A percentile compares a stretch with the other conserved stretches of the same genome.
These are phyloP conservation scores for Tuber umbilicatum DNA, from an alignment of 495 filamentous ascomycete genomes.

Conservation along the genomic window DNA sequence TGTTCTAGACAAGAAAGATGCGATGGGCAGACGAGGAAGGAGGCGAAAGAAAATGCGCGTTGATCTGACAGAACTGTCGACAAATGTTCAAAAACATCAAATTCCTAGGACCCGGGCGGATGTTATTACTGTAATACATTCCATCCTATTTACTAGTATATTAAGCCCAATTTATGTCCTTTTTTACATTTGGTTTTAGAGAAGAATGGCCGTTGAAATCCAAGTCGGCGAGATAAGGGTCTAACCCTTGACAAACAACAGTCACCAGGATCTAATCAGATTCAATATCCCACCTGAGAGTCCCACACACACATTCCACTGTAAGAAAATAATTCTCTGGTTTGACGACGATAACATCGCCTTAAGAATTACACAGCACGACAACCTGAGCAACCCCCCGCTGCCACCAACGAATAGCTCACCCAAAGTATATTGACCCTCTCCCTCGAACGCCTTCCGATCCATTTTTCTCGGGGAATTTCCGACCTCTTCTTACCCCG, in stretches of 20 bases:
- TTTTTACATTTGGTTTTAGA: background rate
- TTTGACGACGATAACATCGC: constrained; percentile 13
- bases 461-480: background rate
- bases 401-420: constrained; percentile 18
- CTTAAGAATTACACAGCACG: constrained; percentile 15
- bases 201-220: background rate
- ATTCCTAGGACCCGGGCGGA: background rate
- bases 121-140: background rate
- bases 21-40: background rate
- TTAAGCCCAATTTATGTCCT: background rate
- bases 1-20: background rate
- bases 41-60: background rate
- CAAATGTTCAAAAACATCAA: background rate
- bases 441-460: background rate
- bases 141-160: background rate
- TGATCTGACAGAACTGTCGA: background rate
- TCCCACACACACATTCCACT: constrained; percentile 8
- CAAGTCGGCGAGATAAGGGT: constrained; percentile 29
- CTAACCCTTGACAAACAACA: constrained; percentile 10
- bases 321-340: constrained; percentile 7
- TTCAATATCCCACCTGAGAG: constrained; percentile 9
- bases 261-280: constrained; percentile 26
- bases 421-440: background rate
- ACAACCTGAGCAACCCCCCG: constrained; percentile 27
- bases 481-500: constrained; percentile 1